phyloP scores from a whole-genome alignment of 164 flowering plant species.

The Euptelea pleiosperma region DNA sequence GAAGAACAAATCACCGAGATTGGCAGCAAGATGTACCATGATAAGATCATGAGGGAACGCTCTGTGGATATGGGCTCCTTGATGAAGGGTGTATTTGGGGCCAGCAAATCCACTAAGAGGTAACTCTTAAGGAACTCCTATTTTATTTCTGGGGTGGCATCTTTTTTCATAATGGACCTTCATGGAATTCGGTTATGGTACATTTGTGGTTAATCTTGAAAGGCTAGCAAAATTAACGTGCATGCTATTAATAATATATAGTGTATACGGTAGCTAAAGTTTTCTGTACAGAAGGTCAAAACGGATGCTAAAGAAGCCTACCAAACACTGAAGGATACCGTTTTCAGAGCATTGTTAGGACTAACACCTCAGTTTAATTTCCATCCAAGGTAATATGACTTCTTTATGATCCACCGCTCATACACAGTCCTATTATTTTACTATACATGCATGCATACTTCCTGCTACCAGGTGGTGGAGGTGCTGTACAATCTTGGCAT shows the following conservation, averaged over 20 bases:
- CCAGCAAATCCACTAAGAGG: constrained; percentile 46
- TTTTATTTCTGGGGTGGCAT: not conserved
- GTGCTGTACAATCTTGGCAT: too few species aligned
- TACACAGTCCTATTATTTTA: too few species aligned
- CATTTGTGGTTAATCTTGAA: not conserved
- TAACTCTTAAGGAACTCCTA: constrained; percentile 15
- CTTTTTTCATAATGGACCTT: not conserved
- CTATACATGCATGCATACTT: too few species aligned
- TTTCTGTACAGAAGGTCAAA: constrained; percentile 9
- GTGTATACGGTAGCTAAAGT: not conserved
- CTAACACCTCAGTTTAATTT: not conserved
- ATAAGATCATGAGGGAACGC: constrained; percentile 62
- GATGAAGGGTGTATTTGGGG: constrained; percentile 70
- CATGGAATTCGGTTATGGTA: not conserved
- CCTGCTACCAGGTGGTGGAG: too few species aligned
- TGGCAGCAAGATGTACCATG: constrained; percentile 94
- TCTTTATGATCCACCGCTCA: too few species aligned
- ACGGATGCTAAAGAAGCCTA: constrained; percentile 7
- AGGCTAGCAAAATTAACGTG: not conserved
- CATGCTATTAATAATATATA: not conserved
- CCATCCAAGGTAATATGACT: too few species aligned
- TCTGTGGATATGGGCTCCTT: constrained; percentile 57
- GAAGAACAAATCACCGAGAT: constrained; percentile 72
- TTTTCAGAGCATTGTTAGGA: not conserved
- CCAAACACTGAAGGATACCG: not conserved